Evolutionary conservation across 2,329 filamentous ascomycete species (phyloP).

Genomic region (Ambrosiella cleistominuta): DNA sequence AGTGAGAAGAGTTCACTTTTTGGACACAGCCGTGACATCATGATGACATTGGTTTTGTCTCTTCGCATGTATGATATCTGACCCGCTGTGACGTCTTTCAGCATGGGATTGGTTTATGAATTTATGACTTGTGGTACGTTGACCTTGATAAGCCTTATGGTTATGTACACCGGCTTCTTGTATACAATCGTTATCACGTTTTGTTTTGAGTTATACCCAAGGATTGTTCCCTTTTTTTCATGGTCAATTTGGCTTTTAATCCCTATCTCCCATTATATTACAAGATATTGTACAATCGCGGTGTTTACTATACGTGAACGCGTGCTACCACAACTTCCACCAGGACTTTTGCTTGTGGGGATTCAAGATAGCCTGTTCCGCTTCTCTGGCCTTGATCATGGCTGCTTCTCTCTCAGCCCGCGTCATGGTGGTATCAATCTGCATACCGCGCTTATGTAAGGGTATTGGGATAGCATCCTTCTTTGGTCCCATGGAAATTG

Average conservation of each 20-base stretch:
- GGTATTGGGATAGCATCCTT: constrained; percentile 3
- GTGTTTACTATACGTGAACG: not conserved
- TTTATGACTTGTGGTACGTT: not conserved
- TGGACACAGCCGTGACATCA: constrained; percentile 3
- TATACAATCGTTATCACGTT: not conserved
- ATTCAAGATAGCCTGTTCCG: constrained; percentile 18
- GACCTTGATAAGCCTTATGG: not conserved
- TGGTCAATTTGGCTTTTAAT: not conserved
- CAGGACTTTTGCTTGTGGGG: constrained; percentile 23
- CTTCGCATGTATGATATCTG: not conserved
- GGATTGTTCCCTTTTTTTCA: not conserved
- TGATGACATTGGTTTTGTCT: not conserved
- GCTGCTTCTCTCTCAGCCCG: constrained; percentile 10
- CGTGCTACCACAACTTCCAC: constrained; percentile 38
- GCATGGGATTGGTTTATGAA: not conserved
- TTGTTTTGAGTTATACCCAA: not conserved
- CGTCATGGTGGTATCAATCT: constrained; percentile 2
- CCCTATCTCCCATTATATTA: constrained; percentile 12
- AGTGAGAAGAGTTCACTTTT: constrained; percentile 8
- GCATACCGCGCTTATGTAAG: not conserved
- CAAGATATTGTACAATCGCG: constrained; percentile 9
- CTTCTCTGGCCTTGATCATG: constrained; percentile 17
- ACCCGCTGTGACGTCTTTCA: not conserved
- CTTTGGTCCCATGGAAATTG: constrained; percentile 16
- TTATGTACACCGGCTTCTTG: not conserved